A percentile compares a stretch with the other conserved stretches of the same genome.
Evolutionary conservation across 305 asterid species (phyloP).

Genomic region (Fraxinus greggii): DNA sequence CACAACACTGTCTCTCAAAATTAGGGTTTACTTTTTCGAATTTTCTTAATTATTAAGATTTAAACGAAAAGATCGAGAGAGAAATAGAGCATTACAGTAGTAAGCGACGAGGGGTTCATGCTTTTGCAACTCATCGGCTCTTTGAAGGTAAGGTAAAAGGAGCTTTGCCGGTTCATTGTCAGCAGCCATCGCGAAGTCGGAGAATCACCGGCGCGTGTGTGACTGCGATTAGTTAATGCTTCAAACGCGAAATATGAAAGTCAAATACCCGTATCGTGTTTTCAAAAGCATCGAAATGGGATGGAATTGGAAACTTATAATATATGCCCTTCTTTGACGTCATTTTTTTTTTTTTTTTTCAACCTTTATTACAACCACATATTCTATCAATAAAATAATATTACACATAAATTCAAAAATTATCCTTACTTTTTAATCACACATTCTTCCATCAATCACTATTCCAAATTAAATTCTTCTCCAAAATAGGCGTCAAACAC

Average conservation of each 20-base stretch:
- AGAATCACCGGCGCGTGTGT: neutral
- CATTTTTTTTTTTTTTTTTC: too few species aligned
- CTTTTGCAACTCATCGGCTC: slow-evolving; percentile 93
- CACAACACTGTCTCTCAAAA: neutral
- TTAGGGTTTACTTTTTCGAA: slow-evolving; percentile 17
- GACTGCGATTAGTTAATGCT: neutral
- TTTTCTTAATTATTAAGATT: neutral
- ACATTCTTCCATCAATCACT: too few species aligned
- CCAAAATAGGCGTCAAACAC: too few species aligned
- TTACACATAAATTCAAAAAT: too few species aligned
- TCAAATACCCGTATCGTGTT: neutral
- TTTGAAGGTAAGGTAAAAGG: slow-evolving; percentile 82
- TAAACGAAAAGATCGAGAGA: neutral
- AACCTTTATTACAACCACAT: too few species aligned
- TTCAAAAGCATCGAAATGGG: neutral
- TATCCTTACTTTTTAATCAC: too few species aligned
- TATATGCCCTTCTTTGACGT: too few species aligned
- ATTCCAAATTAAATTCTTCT: too few species aligned
- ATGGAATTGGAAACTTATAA: neutral
- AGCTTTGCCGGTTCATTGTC: slow-evolving; percentile 80
- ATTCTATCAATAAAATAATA: too few species aligned
- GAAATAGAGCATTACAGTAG: slow-evolving; percentile 48
- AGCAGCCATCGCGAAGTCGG: slow-evolving; percentile 44
- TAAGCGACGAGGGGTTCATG: slow-evolving; percentile 92
- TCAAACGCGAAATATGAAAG: neutral